Evolutionary conservation across 768 basidiomycete genomes (phyloP).

Genomic region (Steccherinum ochraceum): DNA sequence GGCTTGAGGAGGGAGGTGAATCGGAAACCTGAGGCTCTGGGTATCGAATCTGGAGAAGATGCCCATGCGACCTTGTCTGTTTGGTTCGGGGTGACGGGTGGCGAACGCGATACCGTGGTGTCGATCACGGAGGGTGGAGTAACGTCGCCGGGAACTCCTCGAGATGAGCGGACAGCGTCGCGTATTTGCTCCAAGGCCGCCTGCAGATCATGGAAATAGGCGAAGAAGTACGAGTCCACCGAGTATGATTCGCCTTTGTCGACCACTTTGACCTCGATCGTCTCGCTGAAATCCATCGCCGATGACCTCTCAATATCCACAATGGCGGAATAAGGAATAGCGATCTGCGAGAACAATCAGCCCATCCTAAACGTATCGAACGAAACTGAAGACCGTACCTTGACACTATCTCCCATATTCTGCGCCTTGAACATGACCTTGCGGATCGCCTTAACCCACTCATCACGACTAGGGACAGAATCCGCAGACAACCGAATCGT

Average conservation of each 20-base stretch:
- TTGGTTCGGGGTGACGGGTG: constrained; percentile 20
- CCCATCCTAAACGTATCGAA: too few relatives aligned
- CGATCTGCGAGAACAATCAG: constrained; percentile 57
- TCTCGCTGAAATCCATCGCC: constrained; percentile 94
- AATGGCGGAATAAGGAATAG: constrained; percentile 87
- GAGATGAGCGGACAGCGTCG: constrained; percentile 59
- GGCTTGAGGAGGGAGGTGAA: constrained; percentile 62
- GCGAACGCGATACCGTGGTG: constrained; percentile 14
- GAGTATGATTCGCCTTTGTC: constrained; percentile 76
- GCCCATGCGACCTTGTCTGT: neutral
- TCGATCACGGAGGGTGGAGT: constrained; percentile 19
- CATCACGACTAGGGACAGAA: constrained; percentile 77
- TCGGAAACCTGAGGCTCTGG: constrained; percentile 46
- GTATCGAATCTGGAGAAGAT: constrained; percentile 3
- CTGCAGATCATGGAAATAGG: constrained; percentile 84
- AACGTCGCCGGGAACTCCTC: constrained; percentile 19
- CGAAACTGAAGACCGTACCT: constrained; percentile 49
- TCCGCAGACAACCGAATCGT: constrained; percentile 67
- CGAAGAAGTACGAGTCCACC: constrained; percentile 88
- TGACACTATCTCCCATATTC: constrained; percentile 94
- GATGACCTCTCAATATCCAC: constrained; percentile 84
- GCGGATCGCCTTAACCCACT: constrained; percentile 94
- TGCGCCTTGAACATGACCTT: constrained; percentile 95
- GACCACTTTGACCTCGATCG: constrained; percentile 88
- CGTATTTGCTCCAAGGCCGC: constrained; percentile 78